Percentiles rank a stretch among this genome's conserved stretches.
phyloP scores from a whole-genome alignment of 495 filamentous ascomycete species.

The Glonium stellatum region DNA sequence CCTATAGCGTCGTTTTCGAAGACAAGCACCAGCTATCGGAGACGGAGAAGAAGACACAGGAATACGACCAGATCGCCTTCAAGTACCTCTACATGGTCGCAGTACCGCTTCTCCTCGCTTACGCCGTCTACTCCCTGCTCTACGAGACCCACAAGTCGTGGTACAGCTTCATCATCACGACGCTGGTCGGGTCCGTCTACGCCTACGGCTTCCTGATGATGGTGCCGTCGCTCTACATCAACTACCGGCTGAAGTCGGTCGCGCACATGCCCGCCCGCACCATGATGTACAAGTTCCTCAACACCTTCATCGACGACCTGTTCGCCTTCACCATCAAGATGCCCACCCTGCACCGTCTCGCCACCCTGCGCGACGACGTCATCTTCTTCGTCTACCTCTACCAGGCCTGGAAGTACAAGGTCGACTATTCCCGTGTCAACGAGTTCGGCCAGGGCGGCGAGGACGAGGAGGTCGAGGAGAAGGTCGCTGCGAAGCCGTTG shows the following conservation, averaged over 20 bases:
- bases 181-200: constrained; percentile 91
- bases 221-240: constrained; percentile 96
- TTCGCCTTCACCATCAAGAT: constrained; percentile 99
- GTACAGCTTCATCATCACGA: constrained; percentile 90
- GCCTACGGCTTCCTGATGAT: constrained; percentile 99
- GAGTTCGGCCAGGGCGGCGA: constrained; percentile 96
- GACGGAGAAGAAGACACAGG: constrained; percentile 94
- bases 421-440: constrained; percentile 89
- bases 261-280: constrained; percentile 95
- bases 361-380: constrained; percentile 88
- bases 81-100: constrained; percentile 88
- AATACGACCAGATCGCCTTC: constrained; percentile 97
- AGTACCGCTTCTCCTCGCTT: constrained; percentile 81
- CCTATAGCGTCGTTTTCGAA: constrained; percentile 81
- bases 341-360: constrained; percentile 90
- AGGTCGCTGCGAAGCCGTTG: constrained; percentile 34
- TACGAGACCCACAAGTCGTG: constrained; percentile 97
- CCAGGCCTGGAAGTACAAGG: constrained; percentile 85
- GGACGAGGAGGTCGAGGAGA: constrained; percentile 57
- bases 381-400: constrained; percentile 99
- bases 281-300: constrained; percentile 96
- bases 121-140: constrained; percentile 79
- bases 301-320: constrained; percentile 76
- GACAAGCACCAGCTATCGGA: constrained; percentile 95
- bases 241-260: constrained; percentile 92